These are phyloP conservation scores for Naematelia aurantialba DNA, from an alignment of 768 basidiomycete genomes.

Conservation along the genomic window DNA sequence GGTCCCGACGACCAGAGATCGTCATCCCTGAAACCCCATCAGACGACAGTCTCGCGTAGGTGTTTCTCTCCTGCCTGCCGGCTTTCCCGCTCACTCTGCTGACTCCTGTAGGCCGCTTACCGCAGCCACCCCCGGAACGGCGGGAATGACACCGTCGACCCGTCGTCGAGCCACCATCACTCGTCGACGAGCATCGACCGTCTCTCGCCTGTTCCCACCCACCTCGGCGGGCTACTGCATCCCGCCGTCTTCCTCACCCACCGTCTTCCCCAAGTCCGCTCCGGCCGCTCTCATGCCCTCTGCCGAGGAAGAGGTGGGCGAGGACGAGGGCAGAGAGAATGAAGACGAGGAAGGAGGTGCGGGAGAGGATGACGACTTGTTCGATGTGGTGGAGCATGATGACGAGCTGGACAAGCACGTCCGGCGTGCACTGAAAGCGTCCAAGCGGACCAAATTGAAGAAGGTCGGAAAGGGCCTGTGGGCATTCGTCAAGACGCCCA, in stretches of 20 bases:
- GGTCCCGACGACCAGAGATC: conserved; percentile 67
- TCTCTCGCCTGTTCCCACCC: conserved; percentile 9
- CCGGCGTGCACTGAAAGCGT: conserved; percentile 61
- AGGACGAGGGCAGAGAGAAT: conserved; percentile 5
- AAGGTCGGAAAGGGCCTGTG: conserved; percentile 68
- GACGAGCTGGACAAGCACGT: conserved; percentile 69
- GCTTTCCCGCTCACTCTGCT: too few species aligned
- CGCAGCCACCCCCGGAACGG: too few species aligned
- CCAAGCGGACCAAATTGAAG: conserved; percentile 59
- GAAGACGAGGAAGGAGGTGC: neutral
- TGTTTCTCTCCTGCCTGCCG: conserved; percentile 2
- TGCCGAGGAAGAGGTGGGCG: neutral
- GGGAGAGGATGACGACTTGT: conserved; percentile 18
- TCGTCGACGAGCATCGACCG: conserved; percentile 18
- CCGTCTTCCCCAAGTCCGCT: conserved; percentile 17
- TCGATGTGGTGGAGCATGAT: conserved; percentile 27
- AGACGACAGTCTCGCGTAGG: conserved; percentile 23
- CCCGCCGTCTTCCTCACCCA: neutral
- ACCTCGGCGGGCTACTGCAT: conserved; percentile 3
- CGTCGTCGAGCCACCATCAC: neutral
- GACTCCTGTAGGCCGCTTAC: too few species aligned
- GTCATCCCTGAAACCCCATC: conserved; percentile 53
- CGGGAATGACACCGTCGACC: neutral
- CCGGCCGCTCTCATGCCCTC: conserved; percentile 15
- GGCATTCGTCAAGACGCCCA: conserved; percentile 78